phyloP scores from a whole-genome alignment of 106 monocot species.

The Dioscorea dumetorum region DNA sequence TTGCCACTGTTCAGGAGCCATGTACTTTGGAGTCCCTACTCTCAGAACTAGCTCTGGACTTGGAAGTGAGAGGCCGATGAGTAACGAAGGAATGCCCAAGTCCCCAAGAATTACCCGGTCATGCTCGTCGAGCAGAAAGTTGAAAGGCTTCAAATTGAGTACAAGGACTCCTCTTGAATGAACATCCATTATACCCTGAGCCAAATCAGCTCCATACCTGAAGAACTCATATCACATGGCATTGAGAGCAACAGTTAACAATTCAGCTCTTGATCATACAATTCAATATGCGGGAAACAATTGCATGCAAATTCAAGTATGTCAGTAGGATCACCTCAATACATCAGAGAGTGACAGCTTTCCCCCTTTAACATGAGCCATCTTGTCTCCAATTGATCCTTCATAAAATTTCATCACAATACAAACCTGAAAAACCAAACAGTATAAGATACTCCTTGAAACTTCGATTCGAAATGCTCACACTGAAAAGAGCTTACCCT shows the following conservation, averaged over 20 bases:
- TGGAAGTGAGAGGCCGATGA: constrained; percentile 36
- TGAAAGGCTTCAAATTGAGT: constrained; percentile 83
- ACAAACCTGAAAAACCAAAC: constrained; percentile 40
- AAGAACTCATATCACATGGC: neutral
- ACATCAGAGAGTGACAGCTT: constrained; percentile 60
- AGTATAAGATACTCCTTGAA: neutral
- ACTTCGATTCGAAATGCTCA: too few relatives aligned
- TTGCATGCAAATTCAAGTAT: neutral
- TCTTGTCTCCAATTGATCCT: constrained; percentile 90
- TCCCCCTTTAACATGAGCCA: constrained; percentile 70
- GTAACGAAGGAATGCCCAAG: constrained; percentile 68
- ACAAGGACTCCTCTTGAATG: constrained; percentile 64
- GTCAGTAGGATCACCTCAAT: constrained; percentile 37
- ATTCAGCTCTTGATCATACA: neutral
- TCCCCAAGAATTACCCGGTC: constrained; percentile 67
- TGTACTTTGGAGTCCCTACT: constrained; percentile 79
- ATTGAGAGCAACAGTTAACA: neutral
- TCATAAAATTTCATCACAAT: constrained; percentile 92
- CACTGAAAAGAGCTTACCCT: constrained; percentile 29
- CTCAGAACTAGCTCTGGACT: constrained; percentile 45
- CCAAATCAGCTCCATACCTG: constrained; percentile 80
- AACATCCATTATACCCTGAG: constrained; percentile 56
- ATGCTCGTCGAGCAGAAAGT: constrained; percentile 70
- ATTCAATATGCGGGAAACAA: neutral
- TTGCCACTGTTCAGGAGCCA: constrained; percentile 98